Evolutionary conservation across 768 basidiomycete genomes (phyloP).

Genomic region (Amanita polypyramis): DNA sequence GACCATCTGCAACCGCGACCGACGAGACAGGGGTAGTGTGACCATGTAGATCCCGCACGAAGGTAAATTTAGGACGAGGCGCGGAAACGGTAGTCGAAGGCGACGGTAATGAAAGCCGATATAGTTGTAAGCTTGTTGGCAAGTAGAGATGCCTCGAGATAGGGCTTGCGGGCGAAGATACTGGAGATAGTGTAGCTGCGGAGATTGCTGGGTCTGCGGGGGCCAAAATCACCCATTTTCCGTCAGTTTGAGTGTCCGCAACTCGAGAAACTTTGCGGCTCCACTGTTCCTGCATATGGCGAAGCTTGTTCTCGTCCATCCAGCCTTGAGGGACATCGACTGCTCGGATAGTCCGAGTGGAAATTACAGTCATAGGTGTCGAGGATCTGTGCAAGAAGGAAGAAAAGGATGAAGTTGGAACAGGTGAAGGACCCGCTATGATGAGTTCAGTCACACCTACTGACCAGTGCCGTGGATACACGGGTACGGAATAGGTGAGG

Average conservation of each 20-base stretch:
- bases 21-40: constrained; percentile 56
- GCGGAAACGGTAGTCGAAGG: constrained; percentile 35
- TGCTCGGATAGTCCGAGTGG: constrained; percentile 56
- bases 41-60: constrained; percentile 63
- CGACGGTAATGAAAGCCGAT: constrained; percentile 55
- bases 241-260: constrained; percentile 72
- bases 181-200: constrained; percentile 13
- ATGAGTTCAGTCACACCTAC: constrained; percentile 69
- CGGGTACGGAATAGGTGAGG: constrained; percentile 63
- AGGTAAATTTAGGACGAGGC: constrained; percentile 53
- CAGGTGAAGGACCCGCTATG: constrained; percentile 30
- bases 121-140: constrained; percentile 57
- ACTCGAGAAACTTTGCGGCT: constrained; percentile 60
- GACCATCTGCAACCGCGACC: constrained; percentile 69
- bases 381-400: constrained; percentile 7
- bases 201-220: constrained; percentile 32
- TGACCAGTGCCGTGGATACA: constrained; percentile 77
- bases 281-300: constrained; percentile 65
- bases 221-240: constrained; percentile 77
- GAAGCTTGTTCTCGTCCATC: constrained; percentile 57
- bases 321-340: constrained; percentile 64
- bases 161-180: constrained; percentile 16
- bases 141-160: constrained; percentile 20
- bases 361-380: constrained; percentile 35
- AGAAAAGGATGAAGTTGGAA: background rate